Percentiles rank a stretch among this genome's conserved stretches.
These are phyloP conservation scores for Capsicum pubescens DNA, from an alignment of 257 asterid species.

Conservation along the genomic window DNA sequence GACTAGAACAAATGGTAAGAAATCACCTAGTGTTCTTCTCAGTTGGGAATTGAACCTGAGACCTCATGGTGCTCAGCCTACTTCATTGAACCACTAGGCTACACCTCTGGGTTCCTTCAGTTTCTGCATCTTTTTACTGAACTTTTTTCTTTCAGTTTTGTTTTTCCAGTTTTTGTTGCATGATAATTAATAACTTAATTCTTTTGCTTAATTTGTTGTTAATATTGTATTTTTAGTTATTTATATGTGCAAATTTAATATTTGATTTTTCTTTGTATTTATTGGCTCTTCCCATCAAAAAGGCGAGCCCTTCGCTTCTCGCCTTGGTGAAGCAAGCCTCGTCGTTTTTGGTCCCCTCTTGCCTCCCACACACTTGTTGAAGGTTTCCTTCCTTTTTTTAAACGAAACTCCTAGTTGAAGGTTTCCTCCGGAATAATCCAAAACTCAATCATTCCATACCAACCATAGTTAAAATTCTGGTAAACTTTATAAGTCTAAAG, in stretches of 20 bases:
- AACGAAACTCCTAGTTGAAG: neutral
- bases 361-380: neutral
- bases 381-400: neutral
- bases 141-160: neutral
- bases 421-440: neutral
- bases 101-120: neutral
- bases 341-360: neutral
- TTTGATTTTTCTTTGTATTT: neutral
- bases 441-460: neutral
- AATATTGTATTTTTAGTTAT: neutral
- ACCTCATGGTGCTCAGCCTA: too few species aligned
- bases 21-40: too few species aligned
- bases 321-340: neutral
- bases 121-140: neutral
- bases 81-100: too few species aligned
- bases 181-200: neutral
- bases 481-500: neutral
- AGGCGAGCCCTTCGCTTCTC: neutral
- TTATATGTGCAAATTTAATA: neutral
- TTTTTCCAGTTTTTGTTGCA: neutral
- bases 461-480: constrained; percentile 3
- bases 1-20: too few species aligned
- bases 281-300: neutral
- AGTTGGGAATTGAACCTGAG: too few species aligned
- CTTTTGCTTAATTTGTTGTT: neutral